Evolutionary conservation across 192 early-diverging fungal genomes (phyloP), one percentile per base, ranked within the genome.

Genomic region (Coemansia sp.): DNA sequence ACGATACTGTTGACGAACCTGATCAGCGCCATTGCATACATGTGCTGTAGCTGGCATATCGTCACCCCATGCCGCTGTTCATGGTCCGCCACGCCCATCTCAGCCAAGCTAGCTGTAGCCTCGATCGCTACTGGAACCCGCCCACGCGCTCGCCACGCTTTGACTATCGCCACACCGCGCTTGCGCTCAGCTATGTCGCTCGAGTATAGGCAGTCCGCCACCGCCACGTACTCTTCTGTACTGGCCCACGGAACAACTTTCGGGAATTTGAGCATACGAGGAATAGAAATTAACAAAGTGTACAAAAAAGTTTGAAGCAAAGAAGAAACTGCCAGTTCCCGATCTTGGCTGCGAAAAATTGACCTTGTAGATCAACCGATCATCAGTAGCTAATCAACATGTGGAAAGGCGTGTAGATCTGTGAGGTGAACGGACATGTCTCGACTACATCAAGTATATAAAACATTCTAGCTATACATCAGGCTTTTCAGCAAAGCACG

Each of bases 1-100:
- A 88, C 82, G 2, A 90, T 83, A 29, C 75, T 80, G 77, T 90
- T 90, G 57, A 90, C 87, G 67, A 90, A 87, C 12, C 89, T 70
- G 66, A 78, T 68, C 66, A 84, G 60, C 14, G 76, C 73, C 76
- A 84, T 84, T 14, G 73, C 29, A 67, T 78, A 78, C 70, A 78
- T 66, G 66, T 76, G 77, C 42, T 74, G 73, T 3, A 73, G 74
- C 53, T 67, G 64, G 60, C 44, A 76, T 36, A 62, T 72, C 0
- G 64, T 63, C 51, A 67, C 45, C 39, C 70, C 64, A n/a, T 58
- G 39, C 32, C 59, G 19, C 29, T 63, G 70, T 38, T 74, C 69
- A 38, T 72, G 60, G 39, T 75, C 81, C 10, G 68, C 67, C n/a
- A 78, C 23, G 6, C 31, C 19, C 63, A 78, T 69, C 37, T 84